A percentile compares a stretch with the other conserved stretches of the same genome.
These are phyloP conservation scores for Platanus orientalis DNA, from an alignment of 164 flowering plant genomes.

Conservation along the genomic window DNA sequence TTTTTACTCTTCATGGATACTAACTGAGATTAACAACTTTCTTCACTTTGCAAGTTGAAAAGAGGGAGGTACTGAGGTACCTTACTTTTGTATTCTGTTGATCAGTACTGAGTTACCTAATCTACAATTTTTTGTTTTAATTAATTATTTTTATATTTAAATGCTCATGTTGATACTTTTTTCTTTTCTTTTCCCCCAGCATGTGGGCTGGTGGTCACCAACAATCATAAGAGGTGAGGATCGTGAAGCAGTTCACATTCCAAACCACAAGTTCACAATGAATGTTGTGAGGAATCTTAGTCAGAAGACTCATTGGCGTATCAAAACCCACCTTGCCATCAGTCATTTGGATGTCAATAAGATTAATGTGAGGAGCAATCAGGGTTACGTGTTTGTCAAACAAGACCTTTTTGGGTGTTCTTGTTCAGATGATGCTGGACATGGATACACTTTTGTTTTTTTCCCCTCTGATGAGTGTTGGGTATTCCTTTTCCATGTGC, in stretches of 20 bases:
- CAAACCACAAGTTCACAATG: conserved; percentile 91
- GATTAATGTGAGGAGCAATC: conserved; percentile 61
- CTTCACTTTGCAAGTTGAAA: neutral
- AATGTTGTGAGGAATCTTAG: conserved; percentile 92
- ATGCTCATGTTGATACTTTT: neutral
- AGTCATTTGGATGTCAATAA: conserved; percentile 93
- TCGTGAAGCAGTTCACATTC: conserved; percentile 96
- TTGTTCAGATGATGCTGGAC: conserved; percentile 5
- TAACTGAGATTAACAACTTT: neutral
- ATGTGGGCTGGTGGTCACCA: conserved; percentile 99
- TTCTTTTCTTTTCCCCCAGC: conserved; percentile 52
- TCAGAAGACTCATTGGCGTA: conserved; percentile 98
- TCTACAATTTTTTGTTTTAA: too few species aligned
- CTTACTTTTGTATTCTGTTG: too few species aligned
- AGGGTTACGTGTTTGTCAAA: neutral
- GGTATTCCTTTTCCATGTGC: conserved; percentile 16
- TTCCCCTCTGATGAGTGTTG: neutral
- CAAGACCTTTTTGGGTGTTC: too few species aligned
- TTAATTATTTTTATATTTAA: neutral
- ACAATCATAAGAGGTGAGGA: conserved; percentile 95
- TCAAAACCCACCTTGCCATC: conserved; percentile 87
- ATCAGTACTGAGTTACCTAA: too few species aligned
- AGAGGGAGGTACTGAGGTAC: neutral
- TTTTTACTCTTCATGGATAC: too few species aligned
- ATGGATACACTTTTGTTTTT: neutral